Conservation (phyloP, 176 grass and related monocot genomes). For the Leersia perrieri region DNA sequence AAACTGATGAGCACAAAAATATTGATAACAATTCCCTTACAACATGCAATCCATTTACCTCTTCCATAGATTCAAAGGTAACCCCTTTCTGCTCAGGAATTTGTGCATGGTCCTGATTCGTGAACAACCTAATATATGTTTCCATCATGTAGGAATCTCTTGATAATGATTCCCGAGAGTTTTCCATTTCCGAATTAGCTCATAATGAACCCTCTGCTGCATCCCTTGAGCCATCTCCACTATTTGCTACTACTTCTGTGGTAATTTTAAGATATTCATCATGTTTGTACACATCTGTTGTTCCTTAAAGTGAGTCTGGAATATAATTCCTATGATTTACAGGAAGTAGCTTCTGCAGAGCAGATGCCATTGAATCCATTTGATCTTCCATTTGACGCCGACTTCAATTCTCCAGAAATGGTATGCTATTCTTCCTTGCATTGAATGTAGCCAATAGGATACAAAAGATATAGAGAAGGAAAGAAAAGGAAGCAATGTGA, state of each 20-base stretch:
- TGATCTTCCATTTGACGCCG: slow-evolving; percentile 56
- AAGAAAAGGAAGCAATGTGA: not conserved
- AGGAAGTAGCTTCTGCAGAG: slow-evolving; percentile 42
- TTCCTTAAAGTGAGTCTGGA: slow-evolving; percentile 10
- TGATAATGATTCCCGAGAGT: slow-evolving; percentile 32
- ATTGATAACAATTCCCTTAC: slow-evolving; percentile 2
- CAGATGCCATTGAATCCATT: slow-evolving; percentile 68
- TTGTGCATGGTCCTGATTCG: slow-evolving; percentile 14
- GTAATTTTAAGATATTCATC: slow-evolving; percentile 31
- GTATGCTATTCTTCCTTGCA: slow-evolving; percentile 40
- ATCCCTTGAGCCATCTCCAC: slow-evolving; percentile 35
- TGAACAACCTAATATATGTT: not conserved
- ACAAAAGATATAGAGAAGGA: not conserved
- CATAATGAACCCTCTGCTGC: slow-evolving; percentile 30
- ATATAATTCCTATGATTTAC: slow-evolving; percentile 16
- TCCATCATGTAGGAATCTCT: slow-evolving; percentile 39
- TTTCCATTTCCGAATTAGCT: slow-evolving; percentile 35
- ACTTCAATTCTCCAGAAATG: slow-evolving; percentile 43
- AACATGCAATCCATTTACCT: slow-evolving; percentile 45
- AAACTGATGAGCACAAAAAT: slow-evolving; percentile 29
- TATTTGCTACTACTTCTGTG: slow-evolving; percentile 25
- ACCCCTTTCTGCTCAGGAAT: slow-evolving; percentile 2
- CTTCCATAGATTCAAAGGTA: slow-evolving; percentile 42
- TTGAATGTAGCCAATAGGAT: not conserved
- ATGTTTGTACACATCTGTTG: not conserved